A percentile compares a stretch with the other conserved stretches of the same genome.
phyloP scores from a whole-genome alignment of 2,329 filamentous ascomycete species.

The Fusarium veterinarium region DNA sequence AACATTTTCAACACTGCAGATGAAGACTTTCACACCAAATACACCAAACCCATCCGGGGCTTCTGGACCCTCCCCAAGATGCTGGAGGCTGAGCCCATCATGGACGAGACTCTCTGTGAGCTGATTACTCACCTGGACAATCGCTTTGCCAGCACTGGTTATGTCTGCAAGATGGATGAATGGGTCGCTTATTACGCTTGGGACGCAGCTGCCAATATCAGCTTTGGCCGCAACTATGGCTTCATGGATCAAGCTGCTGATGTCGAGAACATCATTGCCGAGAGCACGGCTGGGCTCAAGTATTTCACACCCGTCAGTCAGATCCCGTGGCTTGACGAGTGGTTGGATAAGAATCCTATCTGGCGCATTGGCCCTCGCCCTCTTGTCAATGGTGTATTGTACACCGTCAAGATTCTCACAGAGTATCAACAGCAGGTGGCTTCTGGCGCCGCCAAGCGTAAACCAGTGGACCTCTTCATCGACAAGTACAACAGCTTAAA shows the following conservation, averaged over 20 bases:
- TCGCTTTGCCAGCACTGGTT: slow-evolving; percentile 13
- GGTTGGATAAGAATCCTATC: slow-evolving; percentile 40
- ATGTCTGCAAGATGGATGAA: slow-evolving; percentile 35
- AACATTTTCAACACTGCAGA: slow-evolving; percentile 41
- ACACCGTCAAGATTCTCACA: slow-evolving; percentile 35
- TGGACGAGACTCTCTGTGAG: slow-evolving; percentile 34
- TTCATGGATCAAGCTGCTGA: slow-evolving; percentile 31
- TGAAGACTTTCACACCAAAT: slow-evolving; percentile 35
- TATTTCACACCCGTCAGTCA: slow-evolving; percentile 39
- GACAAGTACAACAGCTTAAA: slow-evolving; percentile 35
- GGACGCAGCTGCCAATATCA: slow-evolving; percentile 37
- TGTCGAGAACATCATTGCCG: slow-evolving; percentile 25
- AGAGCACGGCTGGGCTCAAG: slow-evolving; percentile 24
- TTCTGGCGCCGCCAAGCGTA: slow-evolving; percentile 18
- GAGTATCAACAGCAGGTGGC: slow-evolving; percentile 32
- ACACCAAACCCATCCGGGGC: slow-evolving; percentile 37
- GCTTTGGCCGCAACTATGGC: slow-evolving; percentile 27
- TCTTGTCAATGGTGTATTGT: slow-evolving; percentile 18
- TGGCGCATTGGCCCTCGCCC: slow-evolving; percentile 14
- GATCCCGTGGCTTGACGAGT: slow-evolving; percentile 38
- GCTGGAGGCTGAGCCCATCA: slow-evolving; percentile 35
- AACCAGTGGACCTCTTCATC: slow-evolving; percentile 37
- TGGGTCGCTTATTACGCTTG: slow-evolving; percentile 39
- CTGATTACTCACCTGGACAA: slow-evolving; percentile 24
- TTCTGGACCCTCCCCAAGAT: slow-evolving; percentile 39